Conservation (phyloP, 1,284 basidiomycete genomes). For the Tilletia setariae region DNA sequence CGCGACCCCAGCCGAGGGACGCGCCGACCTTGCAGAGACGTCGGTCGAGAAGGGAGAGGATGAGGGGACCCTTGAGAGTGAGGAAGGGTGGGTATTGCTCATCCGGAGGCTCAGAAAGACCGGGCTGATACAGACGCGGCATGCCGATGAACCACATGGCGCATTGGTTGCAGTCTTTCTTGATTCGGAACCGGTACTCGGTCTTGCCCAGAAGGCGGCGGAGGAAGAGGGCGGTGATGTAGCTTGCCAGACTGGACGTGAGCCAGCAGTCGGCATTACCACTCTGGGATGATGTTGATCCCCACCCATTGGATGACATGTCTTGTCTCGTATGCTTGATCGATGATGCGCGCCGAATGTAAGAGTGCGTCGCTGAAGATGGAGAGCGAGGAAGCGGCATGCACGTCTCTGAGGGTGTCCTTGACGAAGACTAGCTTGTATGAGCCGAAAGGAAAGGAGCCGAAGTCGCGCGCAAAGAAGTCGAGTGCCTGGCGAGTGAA, state of each 20-base stretch:
- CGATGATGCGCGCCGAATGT: no score
- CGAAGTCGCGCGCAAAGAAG: no score
- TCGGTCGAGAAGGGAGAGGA: conserved; percentile 91
- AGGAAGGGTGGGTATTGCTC: conserved; percentile 64
- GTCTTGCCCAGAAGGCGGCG: conserved; percentile 88
- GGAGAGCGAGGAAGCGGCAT: no score
- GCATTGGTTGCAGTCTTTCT: conserved; percentile 92
- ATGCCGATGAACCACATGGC: conserved; percentile 80
- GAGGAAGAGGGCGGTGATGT: conserved; percentile 84
- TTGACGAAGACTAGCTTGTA: no score
- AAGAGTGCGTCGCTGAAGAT: no score
- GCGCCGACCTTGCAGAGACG: conserved; percentile 91
- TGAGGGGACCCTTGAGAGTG: conserved; percentile 89
- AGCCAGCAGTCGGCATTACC: no score
- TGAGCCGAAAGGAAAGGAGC: no score
- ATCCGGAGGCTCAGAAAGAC: conserved; percentile 66
- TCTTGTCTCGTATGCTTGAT: no score
- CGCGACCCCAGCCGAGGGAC: conserved; percentile 85
- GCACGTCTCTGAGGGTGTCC: no score
- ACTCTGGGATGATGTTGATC: no score
- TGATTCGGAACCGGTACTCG: conserved; percentile 91
- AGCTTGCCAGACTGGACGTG: conserved; percentile 84
- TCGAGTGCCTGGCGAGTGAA: no score
- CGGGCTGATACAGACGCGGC: conserved; percentile 90
- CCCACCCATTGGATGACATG: no score